Evolutionary conservation across 371 early-diverging fungal species (phyloP).

Genomic region (Mucor mucedo): DNA sequence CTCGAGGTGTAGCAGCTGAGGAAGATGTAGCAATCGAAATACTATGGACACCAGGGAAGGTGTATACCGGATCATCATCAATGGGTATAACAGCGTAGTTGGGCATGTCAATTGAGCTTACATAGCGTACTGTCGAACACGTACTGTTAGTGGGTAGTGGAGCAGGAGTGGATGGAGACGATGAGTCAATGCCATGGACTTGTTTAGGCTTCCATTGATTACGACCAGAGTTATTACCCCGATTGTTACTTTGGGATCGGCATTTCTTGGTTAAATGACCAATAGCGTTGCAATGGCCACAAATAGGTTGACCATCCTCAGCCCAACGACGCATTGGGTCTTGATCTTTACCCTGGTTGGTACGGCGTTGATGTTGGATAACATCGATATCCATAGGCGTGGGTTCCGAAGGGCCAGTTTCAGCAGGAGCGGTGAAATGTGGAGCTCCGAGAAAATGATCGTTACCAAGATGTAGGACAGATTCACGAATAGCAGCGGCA

Average conservation of each 20-base stretch:
- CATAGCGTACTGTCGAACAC: background rate
- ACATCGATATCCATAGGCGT: constrained; percentile 11
- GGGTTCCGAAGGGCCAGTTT: background rate
- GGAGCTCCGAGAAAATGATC: background rate
- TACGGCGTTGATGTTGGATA: background rate
- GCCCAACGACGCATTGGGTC: constrained; percentile 17
- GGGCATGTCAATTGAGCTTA: background rate
- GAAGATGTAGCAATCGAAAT: background rate
- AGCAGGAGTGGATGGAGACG: background rate
- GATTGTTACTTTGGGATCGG: background rate
- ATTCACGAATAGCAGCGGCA: constrained; percentile 5
- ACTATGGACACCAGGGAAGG: background rate
- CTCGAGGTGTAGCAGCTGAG: background rate
- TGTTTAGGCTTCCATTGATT: background rate
- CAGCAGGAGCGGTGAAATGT: background rate
- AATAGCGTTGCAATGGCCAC: constrained; percentile 11
- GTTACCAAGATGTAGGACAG: no score
- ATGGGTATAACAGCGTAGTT: constrained; percentile 15
- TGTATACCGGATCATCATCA: constrained; percentile 11
- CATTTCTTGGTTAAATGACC: constrained; percentile 23
- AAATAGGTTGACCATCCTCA: constrained; percentile 8
- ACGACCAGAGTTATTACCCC: no score
- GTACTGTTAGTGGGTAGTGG: background rate
- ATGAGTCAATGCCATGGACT: background rate
- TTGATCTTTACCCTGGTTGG: background rate